phyloP scores from a whole-genome alignment of 148 eudicot species.

The Camellia granthamiana region DNA sequence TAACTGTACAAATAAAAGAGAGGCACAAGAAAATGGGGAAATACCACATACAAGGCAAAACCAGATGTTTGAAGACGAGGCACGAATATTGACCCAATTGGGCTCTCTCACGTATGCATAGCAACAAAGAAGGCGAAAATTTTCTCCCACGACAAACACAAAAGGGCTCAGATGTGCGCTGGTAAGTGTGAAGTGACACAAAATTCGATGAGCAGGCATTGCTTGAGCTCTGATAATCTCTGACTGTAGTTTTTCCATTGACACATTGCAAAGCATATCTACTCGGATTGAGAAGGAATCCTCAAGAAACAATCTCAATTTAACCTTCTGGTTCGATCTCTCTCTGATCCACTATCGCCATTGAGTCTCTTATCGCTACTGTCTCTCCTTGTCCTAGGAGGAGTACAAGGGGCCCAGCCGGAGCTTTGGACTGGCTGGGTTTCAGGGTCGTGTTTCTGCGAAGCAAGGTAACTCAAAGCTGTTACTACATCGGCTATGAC shows the following conservation, averaged over 20 bases:
- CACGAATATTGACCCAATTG: slow-evolving; percentile 1
- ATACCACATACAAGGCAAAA: not conserved
- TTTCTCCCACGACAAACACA: not conserved
- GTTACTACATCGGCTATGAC: slow-evolving; percentile 70
- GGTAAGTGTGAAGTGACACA: not conserved
- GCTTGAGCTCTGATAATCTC: not conserved
- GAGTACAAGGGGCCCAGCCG: slow-evolving; percentile 32
- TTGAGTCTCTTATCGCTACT: slow-evolving; percentile 29
- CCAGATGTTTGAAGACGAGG: not conserved
- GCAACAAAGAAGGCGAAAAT: not conserved
- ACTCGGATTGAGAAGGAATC: not conserved
- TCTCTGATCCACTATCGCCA: slow-evolving; percentile 37
- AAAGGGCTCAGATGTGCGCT: not conserved
- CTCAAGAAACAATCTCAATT: slow-evolving; percentile 8
- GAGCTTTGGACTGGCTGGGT: slow-evolving; percentile 35
- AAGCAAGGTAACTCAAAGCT: slow-evolving; percentile 62
- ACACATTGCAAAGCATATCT: not conserved
- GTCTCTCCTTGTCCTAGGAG: slow-evolving; percentile 47
- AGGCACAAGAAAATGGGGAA: slow-evolving; percentile 2
- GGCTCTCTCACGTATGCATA: not conserved
- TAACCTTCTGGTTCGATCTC: slow-evolving; percentile 20
- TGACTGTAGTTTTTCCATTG: not conserved
- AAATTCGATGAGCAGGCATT: slow-evolving; percentile 7
- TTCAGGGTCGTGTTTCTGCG: slow-evolving; percentile 52
- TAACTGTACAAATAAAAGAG: slow-evolving; percentile 10